Evolutionary conservation across 164 flowering plant genomes (phyloP).

Genomic region (Cinnamomum micranthum): DNA sequence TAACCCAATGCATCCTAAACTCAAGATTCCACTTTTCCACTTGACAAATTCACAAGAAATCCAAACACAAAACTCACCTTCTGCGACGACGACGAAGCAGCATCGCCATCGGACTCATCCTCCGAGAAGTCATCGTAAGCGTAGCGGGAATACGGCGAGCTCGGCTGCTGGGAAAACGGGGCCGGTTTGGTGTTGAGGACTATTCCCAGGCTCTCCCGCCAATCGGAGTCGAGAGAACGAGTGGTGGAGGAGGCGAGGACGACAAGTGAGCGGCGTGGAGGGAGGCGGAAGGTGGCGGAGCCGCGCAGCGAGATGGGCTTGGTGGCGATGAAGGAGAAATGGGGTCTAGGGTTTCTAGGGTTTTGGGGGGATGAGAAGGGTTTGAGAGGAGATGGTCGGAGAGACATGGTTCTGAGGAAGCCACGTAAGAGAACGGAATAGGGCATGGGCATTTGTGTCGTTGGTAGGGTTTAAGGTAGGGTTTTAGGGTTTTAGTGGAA

Average conservation of each 20-base stretch:
- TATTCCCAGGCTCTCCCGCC: constrained; percentile 13
- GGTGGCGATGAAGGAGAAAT: constrained; percentile 18
- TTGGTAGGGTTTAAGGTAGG: too few relatives aligned
- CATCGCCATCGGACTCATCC: constrained; percentile 43
- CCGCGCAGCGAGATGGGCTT: constrained; percentile 42
- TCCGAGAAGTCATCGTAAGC: constrained; percentile 39
- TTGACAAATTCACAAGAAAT: neutral
- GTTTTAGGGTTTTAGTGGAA: neutral
- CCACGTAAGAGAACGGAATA: constrained; percentile 1
- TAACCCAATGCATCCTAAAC: neutral
- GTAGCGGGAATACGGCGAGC: constrained; percentile 15
- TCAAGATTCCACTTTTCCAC: neutral
- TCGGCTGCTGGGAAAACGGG: constrained; percentile 19
- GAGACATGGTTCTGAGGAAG: constrained; percentile 18
- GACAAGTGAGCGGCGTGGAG: constrained; percentile 51
- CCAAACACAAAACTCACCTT: constrained; percentile 16
- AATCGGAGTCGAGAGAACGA: constrained; percentile 16
- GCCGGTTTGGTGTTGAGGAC: constrained; percentile 14
- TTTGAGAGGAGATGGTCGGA: constrained; percentile 8
- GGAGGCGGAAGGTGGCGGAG: constrained; percentile 39
- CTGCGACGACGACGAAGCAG: constrained; percentile 1
- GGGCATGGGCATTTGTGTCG: neutral
- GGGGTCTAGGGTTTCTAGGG: constrained; percentile 30
- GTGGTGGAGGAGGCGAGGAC: constrained; percentile 17
- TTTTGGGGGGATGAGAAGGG: neutral